These are phyloP conservation scores for Saussurea involucrata DNA, from an alignment of 129 eudicot species.

Conservation along the genomic window DNA sequence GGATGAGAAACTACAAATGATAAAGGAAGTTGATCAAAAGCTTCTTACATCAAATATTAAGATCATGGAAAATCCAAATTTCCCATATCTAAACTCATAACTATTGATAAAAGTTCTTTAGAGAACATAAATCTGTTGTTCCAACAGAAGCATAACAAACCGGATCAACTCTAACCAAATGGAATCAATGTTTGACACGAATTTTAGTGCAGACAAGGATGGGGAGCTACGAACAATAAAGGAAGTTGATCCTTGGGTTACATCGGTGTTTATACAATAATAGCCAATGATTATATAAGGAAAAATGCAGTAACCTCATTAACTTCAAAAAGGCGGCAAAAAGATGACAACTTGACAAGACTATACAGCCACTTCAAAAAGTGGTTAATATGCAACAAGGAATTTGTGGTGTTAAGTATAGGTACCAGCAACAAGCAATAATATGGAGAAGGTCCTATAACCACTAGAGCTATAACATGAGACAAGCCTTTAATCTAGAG, in stretches of 20 bases:
- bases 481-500: not conserved
- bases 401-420: not conserved
- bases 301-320: not conserved
- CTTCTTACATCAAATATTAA: constrained; percentile 4
- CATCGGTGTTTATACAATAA: not conserved
- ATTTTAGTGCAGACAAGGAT: not conserved
- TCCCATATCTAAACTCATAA: constrained; percentile 1
- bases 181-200: not conserved
- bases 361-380: not conserved
- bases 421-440: not conserved
- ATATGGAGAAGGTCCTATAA: not conserved
- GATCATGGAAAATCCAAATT: constrained; percentile 7
- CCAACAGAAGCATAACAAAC: not conserved
- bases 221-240: not conserved
- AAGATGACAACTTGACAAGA: not conserved
- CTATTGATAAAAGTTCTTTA: not conserved
- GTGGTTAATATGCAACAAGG: not conserved
- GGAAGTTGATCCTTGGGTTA: not conserved
- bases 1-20: not conserved
- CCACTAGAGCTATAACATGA: not conserved
- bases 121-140: not conserved
- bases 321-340: not conserved
- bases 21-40: not conserved
- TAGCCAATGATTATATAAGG: not conserved
- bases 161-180: not conserved